These are phyloP conservation scores for Petunia secreta DNA, from an alignment of 257 asterid species.

Conservation along the genomic window DNA sequence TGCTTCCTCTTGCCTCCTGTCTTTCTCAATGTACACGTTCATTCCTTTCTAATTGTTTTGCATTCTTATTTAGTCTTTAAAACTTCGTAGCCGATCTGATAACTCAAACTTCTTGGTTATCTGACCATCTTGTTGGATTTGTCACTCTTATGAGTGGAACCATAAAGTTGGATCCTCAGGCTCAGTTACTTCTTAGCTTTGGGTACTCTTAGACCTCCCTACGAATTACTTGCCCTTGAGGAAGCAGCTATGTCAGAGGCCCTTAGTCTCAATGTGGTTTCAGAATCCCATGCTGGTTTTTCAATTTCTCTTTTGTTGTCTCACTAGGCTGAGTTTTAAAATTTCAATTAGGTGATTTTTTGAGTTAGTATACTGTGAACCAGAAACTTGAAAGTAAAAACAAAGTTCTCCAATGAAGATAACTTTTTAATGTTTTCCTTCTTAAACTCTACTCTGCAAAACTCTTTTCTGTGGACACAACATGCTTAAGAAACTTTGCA, in stretches of 20 bases:
- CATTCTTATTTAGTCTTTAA: neutral
- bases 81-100: neutral
- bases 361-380: too few relatives aligned
- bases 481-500: neutral
- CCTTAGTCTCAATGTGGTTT: neutral
- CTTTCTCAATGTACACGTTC: neutral
- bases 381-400: too few relatives aligned
- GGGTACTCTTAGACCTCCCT: neutral
- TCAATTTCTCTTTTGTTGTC: too few relatives aligned
- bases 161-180: neutral
- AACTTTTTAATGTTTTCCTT: too few relatives aligned
- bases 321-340: too few relatives aligned
- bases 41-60: neutral
- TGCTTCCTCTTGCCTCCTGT: neutral
- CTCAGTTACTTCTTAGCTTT: neutral
- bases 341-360: too few relatives aligned
- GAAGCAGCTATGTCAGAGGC: neutral
- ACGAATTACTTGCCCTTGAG: neutral
- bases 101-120: neutral
- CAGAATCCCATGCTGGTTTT: neutral
- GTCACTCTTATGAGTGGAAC: neutral
- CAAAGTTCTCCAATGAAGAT: too few relatives aligned
- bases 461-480: too few relatives aligned
- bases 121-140: constrained; percentile 2
- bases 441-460: too few relatives aligned